Base-by-base conservation (phyloP, 768 basidiomycete species). In the Mycena galericulata region DNA sequence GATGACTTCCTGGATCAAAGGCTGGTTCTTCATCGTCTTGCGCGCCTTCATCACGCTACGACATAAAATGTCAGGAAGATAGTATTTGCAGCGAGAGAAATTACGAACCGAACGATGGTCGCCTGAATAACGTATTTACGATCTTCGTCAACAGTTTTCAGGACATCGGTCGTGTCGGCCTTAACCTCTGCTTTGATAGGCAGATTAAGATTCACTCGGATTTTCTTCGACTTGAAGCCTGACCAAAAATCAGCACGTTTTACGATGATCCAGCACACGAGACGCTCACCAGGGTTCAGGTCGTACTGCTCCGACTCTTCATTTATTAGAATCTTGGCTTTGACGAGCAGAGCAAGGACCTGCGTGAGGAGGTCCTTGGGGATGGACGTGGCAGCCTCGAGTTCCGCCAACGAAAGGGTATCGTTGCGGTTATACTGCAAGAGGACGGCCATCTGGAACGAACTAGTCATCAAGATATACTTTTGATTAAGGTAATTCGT, bases 101-200 rank as follows among this genome's bases (percentile, higher is more conserved):
- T n/a, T 9, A 79, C 83, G 55, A 69, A 87, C 86, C 95, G 90
- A 55, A 97, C 96, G 72, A 97, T 95, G 45, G 94, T 96, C 12
- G 96, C 95, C 78, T 98, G 97, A 61, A 98, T 96, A 66, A 96
- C 90, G 74, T 97, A 94, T 86, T 98, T 98, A 67, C 97, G 90
- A 76, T 99, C 98, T 81, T 98, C 97, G 72, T 98, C 97, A 7
- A 98, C 96, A 8, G 90, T 93, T 86, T 96, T 96, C 75, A 98
- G 82, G 11, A 98, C 95, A 72, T 98, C 95, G 0, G 87, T 87
- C 11, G 91, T 88, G 76, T 99, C 97, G 9, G 92, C 91, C 85
- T 96, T 97, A 68, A 94, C 91, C 79, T 99, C 98, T 2, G 95
- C 90, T 84, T 95, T 97, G 80, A 99, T 93, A 0, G 96, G 95